Evolutionary conservation across 192 early-diverging fungal genomes (phyloP).

Genomic region (Gaertneriomyces semiglobifer): DNA sequence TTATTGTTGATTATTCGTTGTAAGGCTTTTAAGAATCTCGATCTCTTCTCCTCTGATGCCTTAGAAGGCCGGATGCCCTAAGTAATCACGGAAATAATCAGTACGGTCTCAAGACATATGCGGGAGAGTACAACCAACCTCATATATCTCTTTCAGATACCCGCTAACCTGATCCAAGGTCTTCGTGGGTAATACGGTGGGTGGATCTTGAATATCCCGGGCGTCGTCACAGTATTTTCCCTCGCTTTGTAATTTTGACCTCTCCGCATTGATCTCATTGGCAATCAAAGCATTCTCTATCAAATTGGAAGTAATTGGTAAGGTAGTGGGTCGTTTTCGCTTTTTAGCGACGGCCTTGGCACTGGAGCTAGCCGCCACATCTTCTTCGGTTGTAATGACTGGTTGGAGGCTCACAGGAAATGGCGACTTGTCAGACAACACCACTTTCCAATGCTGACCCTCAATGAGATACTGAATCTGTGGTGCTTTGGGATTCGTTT

Average conservation of each 20-base stretch:
- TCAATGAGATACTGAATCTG: neutral
- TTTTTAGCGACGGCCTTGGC: neutral
- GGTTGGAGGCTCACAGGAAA: neutral
- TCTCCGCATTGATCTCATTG: neutral
- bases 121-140: too few species aligned
- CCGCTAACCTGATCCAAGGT: too few species aligned
- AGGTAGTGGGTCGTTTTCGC: neutral
- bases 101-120: too few species aligned
- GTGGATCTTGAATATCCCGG: too few species aligned
- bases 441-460: neutral
- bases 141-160: too few species aligned
- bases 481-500: too few species aligned
- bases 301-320: neutral
- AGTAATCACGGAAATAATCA: too few species aligned
- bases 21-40: too few species aligned
- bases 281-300: constrained; percentile 2
- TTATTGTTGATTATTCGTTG: too few species aligned
- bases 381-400: neutral
- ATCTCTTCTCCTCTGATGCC: too few species aligned
- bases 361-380: neutral
- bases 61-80: too few species aligned
- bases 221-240: neutral
- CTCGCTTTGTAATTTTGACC: neutral
- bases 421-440: neutral
- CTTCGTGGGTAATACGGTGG: too few species aligned